These are phyloP conservation scores for Tetracladium maxilliforme DNA, from an alignment of 2,329 filamentous ascomycete genomes.

Conservation along the genomic window DNA sequence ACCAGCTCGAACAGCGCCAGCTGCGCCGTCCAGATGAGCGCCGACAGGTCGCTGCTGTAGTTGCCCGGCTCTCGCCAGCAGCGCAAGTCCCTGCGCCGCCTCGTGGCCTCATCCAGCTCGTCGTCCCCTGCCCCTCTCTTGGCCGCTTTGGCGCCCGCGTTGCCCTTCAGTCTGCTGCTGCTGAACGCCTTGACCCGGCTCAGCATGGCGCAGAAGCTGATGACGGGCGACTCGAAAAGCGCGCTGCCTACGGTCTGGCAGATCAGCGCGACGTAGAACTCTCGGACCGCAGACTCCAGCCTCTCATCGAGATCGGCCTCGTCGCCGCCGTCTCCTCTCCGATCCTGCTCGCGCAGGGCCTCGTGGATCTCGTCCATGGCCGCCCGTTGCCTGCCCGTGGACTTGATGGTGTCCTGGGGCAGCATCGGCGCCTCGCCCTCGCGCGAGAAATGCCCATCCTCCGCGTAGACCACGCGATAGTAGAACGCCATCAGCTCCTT, in stretches of 20 bases:
- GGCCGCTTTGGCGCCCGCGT: too few relatives aligned
- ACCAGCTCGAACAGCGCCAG: constrained; percentile 3
- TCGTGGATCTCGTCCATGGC: constrained; percentile 4
- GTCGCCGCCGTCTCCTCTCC: too few relatives aligned
- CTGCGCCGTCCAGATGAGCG: constrained; percentile 4
- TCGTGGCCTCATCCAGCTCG: too few relatives aligned
- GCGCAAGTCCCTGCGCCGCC: too few relatives aligned
- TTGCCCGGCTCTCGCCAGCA: constrained; percentile 3
- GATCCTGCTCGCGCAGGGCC: constrained; percentile 3
- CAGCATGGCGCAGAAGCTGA: constrained; percentile 4
- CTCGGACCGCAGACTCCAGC: constrained; percentile 5
- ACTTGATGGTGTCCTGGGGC: too few relatives aligned
- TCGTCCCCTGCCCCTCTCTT: neutral
- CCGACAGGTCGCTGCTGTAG: too few relatives aligned
- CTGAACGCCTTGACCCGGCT: too few relatives aligned
- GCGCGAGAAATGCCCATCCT: too few relatives aligned
- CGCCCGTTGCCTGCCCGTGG: too few relatives aligned
- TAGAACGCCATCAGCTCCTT: constrained; percentile 6
- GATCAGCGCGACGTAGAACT: constrained; percentile 5
- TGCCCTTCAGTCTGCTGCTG: too few relatives aligned
- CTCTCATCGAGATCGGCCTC: constrained; percentile 2
- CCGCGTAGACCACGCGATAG: constrained; percentile 4
- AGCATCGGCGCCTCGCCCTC: too few relatives aligned
- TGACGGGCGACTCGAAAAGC: constrained; percentile 4
- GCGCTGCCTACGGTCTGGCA: constrained; percentile 3